Base-by-base conservation (phyloP, 257 asterid genomes). In the Solanum habrochaites region DNA sequence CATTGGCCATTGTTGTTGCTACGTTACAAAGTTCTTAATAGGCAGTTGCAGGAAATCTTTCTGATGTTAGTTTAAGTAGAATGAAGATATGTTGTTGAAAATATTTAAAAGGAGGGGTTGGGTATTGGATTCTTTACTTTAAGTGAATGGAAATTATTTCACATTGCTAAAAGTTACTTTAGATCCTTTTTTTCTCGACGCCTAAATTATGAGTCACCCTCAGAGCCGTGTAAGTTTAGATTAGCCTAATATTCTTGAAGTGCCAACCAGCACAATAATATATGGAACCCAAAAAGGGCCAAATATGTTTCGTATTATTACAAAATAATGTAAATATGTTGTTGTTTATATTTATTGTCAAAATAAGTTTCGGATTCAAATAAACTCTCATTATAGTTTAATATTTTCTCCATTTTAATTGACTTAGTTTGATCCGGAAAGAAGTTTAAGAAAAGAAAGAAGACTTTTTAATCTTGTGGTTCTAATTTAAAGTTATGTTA, bases 111-210 rank as follows among this genome's bases (percentile, higher is more conserved):
- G 42, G 77, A 58, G 42, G 43, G 23, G 89, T 62, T 62, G 88
- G 90, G 88, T 52, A 92, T 91, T 77, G 88, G 98, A 91, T 93
- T 91, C 96, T 87, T 89, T 47, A 37, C 91, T 86, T 88, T 87
- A 71, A 40, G 84, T 89, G 52, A n/a, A 72, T 29, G 73, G 25
- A 45, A 88, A 89, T 85, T 89, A 71, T 87, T 90, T 88, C 75
- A 90, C 93, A 91, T 93, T 92, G 88, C 8, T 82, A 89, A 94
- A 94, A 93, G 95, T 90, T 84, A 29, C 91, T 92, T 95, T 92
- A 88, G 45, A 58, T 27, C 86, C 32, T 88, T 87, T 90, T 89
- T 88, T 52, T 89, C 91, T 82, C 89, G 83, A 80, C 92, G 89
- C 82, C 31, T 75, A 45, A 39, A 35, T 31, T 88, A 86, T 85